phyloP scores from a whole-genome alignment of 108 stramenopile genomes.

The Mediolabrus comicus region DNA sequence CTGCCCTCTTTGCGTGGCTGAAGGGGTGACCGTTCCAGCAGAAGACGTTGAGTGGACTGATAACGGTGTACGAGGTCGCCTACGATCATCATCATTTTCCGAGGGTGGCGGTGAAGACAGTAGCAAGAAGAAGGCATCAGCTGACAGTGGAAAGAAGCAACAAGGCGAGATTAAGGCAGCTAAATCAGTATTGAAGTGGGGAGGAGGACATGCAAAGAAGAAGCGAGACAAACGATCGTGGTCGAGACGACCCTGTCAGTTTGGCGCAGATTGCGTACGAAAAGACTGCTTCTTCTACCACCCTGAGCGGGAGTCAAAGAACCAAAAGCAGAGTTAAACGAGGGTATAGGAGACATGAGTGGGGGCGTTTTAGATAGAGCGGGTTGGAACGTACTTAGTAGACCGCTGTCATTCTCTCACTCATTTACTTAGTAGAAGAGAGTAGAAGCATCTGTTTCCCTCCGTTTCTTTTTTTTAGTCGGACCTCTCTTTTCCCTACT shows the following conservation, averaged over 20 bases:
- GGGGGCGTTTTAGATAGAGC: too few species aligned
- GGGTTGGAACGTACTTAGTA: too few species aligned
- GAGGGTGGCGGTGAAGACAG: conserved; percentile 14
- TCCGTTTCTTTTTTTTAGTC: too few species aligned
- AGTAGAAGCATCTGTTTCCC: too few species aligned
- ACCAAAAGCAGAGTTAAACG: background rate
- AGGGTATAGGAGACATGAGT: too few species aligned
- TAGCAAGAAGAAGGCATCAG: background rate
- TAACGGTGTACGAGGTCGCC: conserved; percentile 70
- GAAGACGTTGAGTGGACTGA: conserved; percentile 81
- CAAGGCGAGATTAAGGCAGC: conserved; percentile 56
- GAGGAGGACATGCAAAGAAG: conserved; percentile 82
- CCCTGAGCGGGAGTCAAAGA: conserved; percentile 39
- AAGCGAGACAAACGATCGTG: conserved; percentile 65
- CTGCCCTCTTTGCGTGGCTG: conserved; percentile 84
- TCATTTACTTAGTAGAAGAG: too few species aligned
- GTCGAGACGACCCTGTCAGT: conserved; percentile 65
- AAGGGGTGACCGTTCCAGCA: conserved; percentile 78
- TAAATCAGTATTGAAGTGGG: conserved; percentile 88
- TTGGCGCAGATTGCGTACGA: conserved; percentile 75
- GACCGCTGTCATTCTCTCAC: too few species aligned
- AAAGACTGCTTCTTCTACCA: conserved; percentile 85
- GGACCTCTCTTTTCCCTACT: too few species aligned
- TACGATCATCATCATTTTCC: conserved; percentile 25
- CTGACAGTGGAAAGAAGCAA: conserved; percentile 3